Evolutionary conservation across 129 eudicot genomes (phyloP), one percentile per base, ranked within the genome.

Genomic region (Flaveria sonorensis): DNA sequence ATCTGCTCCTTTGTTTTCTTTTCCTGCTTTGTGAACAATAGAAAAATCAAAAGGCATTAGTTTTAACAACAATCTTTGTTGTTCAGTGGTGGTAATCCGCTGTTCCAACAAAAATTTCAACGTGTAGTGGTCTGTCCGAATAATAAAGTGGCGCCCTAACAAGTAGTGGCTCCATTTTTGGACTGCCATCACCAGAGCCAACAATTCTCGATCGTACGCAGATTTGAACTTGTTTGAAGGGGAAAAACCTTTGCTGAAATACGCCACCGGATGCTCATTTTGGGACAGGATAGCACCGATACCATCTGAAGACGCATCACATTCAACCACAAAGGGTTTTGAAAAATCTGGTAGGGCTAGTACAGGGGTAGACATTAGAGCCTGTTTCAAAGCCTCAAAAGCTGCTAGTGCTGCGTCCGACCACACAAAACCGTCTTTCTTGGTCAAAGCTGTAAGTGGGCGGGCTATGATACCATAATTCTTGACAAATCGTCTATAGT

Each of bases 161-260:
- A 55, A 55, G 26, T 55, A 55, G n/a, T 55, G 66, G 9, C 39
- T 60, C 36, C 66, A 60, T 60, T 60, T 60, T 12, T 24, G 66
- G 1, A 60, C 66, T 3, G 66, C 66, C 15, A 60, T 15, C 0
- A 24, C 66, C 10, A 60, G 19, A 23, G 23, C 23, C 39, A 60
- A 4, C 16, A 50, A 50, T 50, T 11, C 67, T 2, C 67, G 67
- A 60, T 60, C 67, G 10, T 60, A 23, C 0, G 40, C 67, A 7
- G 39, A 60, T 3, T 60, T 60, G 15, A 60, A 60, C 3, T 12
- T 10, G 39, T 60, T 60, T 3, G 66, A 23, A 11, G 67, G 67
- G 4, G 67, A 60, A 11, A 60, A 60, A 1, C 67, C 67, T 60
- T 60, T 60, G 67, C 36, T 60, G n/a, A 60, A 60, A 4, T 60